These are phyloP conservation scores for Tolypocladium nubicola DNA, from an alignment of 2,329 filamentous ascomycete species.

Conservation along the genomic window DNA sequence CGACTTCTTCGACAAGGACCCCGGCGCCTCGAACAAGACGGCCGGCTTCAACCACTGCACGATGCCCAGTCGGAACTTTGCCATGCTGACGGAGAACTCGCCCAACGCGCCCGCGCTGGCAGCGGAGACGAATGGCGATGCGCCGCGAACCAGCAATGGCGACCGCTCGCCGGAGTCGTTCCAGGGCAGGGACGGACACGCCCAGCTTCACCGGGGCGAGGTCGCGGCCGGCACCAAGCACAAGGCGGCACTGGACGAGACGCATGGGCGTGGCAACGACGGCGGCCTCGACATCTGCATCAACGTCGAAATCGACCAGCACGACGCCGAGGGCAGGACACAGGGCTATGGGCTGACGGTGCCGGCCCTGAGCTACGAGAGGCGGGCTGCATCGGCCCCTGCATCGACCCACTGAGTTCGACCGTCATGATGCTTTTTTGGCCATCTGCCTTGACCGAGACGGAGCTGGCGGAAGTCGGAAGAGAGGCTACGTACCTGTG, in stretches of 20 bases:
- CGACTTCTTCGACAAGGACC: conserved; percentile 83
- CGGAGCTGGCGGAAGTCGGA: neutral
- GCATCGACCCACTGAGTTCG: neutral
- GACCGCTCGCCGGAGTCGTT: conserved; percentile 15
- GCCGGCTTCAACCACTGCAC: conserved; percentile 70
- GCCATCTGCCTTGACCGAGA: neutral
- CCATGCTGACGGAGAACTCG: conserved; percentile 81
- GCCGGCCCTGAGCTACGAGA: conserved; percentile 48
- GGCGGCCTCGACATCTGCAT: conserved; percentile 70
- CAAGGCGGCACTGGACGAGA: conserved; percentile 51
- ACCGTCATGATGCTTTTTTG: neutral
- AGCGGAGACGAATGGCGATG: conserved; percentile 12
- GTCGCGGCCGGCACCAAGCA: conserved; percentile 68
- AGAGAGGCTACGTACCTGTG: neutral
- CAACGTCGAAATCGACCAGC: conserved; percentile 79
- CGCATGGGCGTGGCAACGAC: conserved; percentile 46
- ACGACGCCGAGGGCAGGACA: conserved; percentile 70
- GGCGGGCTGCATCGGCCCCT: conserved; percentile 11
- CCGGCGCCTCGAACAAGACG: conserved; percentile 66
- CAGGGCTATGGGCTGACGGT: conserved; percentile 76
- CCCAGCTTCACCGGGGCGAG: conserved; percentile 66
- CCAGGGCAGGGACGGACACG: conserved; percentile 52
- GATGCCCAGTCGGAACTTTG: conserved; percentile 90
- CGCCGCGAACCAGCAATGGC: conserved; percentile 9
- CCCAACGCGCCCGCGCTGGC: conserved; percentile 37